These are phyloP conservation scores for Macrotyloma uniflorum DNA, from an alignment of 306 rosid genomes.

Conservation along the genomic window DNA sequence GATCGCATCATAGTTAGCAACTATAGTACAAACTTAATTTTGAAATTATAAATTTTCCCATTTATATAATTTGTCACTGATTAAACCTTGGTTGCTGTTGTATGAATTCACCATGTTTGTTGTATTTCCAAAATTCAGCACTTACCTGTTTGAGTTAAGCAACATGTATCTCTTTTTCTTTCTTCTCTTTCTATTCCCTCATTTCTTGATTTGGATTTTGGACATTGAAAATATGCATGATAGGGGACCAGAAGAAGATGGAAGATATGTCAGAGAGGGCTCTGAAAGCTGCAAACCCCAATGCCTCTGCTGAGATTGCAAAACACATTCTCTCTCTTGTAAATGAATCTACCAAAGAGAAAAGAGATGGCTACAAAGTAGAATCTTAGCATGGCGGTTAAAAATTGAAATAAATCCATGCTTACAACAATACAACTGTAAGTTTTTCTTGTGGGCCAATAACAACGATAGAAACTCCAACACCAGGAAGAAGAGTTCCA, in stretches of 20 bases:
- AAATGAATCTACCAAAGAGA: constrained; percentile 39
- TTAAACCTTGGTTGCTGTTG: background rate
- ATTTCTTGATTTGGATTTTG: constrained; percentile 4
- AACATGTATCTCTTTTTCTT: background rate
- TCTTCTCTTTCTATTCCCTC: background rate
- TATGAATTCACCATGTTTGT: background rate
- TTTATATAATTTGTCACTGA: background rate
- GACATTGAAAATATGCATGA: background rate
- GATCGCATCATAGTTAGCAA: background rate
- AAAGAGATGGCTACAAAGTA: constrained; percentile 23
- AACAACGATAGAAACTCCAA: background rate
- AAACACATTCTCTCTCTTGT: constrained; percentile 61
- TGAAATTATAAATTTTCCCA: background rate
- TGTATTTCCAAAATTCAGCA: background rate
- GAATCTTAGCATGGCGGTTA: constrained; percentile 17
- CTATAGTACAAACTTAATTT: background rate
- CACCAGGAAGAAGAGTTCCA: background rate
- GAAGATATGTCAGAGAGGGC: constrained; percentile 81
- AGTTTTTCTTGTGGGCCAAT: constrained; percentile 15
- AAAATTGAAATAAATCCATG: background rate
- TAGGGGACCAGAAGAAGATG: constrained; percentile 69
- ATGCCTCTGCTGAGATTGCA: constrained; percentile 67
- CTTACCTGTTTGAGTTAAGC: background rate
- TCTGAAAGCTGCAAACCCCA: constrained; percentile 60
- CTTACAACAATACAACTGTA: background rate